These are phyloP conservation scores for Talaromyces proteolyticus DNA, from an alignment of 495 filamentous ascomycete genomes.

Conservation along the genomic window DNA sequence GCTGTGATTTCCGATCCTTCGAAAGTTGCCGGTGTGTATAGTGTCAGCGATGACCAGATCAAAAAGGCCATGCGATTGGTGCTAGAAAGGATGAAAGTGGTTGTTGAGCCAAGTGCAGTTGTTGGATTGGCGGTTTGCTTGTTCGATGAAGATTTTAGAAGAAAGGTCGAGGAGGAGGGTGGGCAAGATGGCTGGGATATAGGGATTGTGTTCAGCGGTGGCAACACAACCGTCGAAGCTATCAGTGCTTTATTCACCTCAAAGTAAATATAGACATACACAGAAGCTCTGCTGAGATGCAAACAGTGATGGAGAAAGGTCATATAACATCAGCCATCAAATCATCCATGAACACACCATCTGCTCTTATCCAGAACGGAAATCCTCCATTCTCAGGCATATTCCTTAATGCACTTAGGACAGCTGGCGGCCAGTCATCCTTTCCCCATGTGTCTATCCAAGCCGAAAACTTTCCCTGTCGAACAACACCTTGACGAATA, in stretches of 20 bases:
- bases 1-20: conserved; percentile 64
- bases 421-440: conserved; percentile 35
- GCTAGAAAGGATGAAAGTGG: conserved; percentile 84
- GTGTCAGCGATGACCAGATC: conserved; percentile 81
- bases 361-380: conserved; percentile 2
- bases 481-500: conserved; percentile 33
- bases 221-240: conserved; percentile 82
- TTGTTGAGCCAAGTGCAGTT: conserved; percentile 85
- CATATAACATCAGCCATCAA: conserved; percentile 3
- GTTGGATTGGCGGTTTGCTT: conserved; percentile 79
- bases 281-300: not conserved
- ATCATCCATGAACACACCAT: conserved; percentile 7
- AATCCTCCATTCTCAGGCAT: conserved; percentile 7
- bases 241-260: conserved; percentile 26
- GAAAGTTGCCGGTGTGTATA: conserved; percentile 70
- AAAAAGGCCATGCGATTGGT: conserved; percentile 68
- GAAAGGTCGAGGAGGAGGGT: conserved; percentile 60
- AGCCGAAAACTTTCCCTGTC: conserved; percentile 31
- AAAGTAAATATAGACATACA: not conserved
- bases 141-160: conserved; percentile 79
- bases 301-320: not conserved
- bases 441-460: conserved; percentile 41
- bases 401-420: conserved; percentile 12
- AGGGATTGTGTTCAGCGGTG: conserved; percentile 81
- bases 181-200: conserved; percentile 79